phyloP scores from a whole-genome alignment of 345 rosid genomes.

The Pugionium dolabratum region DNA sequence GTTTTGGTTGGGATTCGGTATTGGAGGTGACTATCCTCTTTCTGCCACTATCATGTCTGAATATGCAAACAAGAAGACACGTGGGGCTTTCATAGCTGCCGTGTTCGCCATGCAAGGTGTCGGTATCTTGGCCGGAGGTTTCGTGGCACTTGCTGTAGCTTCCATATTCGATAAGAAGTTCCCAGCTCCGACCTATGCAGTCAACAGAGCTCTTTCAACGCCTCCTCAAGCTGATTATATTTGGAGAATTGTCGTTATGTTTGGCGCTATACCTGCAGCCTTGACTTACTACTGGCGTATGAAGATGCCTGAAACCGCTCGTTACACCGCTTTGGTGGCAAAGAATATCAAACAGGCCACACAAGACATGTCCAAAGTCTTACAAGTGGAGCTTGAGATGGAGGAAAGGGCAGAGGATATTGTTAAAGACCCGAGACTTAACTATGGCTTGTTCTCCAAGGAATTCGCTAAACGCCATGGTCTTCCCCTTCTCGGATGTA shows the following conservation, averaged over 20 bases:
- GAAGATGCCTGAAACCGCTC: conserved; percentile 90
- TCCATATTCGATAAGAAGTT: conserved; percentile 41
- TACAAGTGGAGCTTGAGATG: conserved; percentile 50
- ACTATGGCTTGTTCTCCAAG: conserved; percentile 51
- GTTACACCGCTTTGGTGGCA: conserved; percentile 59
- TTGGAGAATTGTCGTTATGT: conserved; percentile 66
- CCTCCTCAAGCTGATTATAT: conserved; percentile 62
- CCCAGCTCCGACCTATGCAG: conserved; percentile 47
- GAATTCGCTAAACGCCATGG: conserved; percentile 52
- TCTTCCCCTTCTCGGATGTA: conserved; percentile 57
- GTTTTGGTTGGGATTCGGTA: conserved; percentile 83
- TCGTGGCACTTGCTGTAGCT: conserved; percentile 54
- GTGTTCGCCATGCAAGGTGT: conserved; percentile 89
- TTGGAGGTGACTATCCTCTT: conserved; percentile 35
- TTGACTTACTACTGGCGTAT: conserved; percentile 70
- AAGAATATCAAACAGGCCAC: conserved; percentile 61
- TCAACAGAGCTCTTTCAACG: conserved; percentile 48
- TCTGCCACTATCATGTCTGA: conserved; percentile 89
- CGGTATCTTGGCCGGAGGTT: conserved; percentile 70
- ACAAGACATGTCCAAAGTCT: conserved; percentile 64
- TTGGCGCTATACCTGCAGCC: conserved; percentile 69
- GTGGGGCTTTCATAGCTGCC: conserved; percentile 78
- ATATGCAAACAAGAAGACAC: conserved; percentile 75
- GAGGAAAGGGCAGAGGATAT: conserved; percentile 47
- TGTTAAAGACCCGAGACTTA: conserved; percentile 16